A percentile compares a stretch with the other conserved stretches of the same genome.
Conservation (phyloP, 2,329 filamentous ascomycete genomes). For the Diplocarpon mali region DNA sequence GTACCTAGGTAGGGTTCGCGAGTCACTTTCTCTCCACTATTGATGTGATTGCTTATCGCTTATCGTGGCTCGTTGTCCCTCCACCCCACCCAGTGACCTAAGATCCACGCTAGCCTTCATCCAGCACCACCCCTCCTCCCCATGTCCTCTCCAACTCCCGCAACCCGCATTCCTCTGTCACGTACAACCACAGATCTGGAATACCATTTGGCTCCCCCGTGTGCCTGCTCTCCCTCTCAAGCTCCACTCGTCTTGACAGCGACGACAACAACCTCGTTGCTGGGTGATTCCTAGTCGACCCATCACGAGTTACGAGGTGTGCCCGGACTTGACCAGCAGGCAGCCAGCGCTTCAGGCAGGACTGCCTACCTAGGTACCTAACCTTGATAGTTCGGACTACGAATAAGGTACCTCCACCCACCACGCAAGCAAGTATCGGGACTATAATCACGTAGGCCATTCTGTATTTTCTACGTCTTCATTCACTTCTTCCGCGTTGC, state of each 20-base stretch:
- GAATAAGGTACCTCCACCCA: neutral
- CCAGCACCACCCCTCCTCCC: neutral
- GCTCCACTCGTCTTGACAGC: constrained; percentile 1
- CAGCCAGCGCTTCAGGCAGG: constrained; percentile 13
- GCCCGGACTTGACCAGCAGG: constrained; percentile 8
- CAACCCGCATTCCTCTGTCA: too few relatives aligned
- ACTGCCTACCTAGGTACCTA: neutral
- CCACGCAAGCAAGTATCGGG: neutral
- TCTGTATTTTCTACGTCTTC: constrained; percentile 6
- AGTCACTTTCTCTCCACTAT: neutral
- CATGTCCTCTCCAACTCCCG: neutral
- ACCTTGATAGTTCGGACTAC: constrained; percentile 4
- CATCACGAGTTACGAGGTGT: neutral
- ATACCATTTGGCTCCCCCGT: too few relatives aligned
- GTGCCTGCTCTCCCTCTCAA: neutral
- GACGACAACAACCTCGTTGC: neutral
- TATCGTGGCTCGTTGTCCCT: neutral
- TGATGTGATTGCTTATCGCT: neutral
- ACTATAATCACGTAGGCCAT: constrained; percentile 10
- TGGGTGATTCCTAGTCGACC: constrained; percentile 5
- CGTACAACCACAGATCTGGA: too few relatives aligned
- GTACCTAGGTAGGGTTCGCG: too few relatives aligned
- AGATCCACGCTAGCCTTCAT: neutral
- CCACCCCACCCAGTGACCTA: neutral
- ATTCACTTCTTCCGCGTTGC: constrained; percentile 1